Evolutionary conservation across 129 eudicot genomes (phyloP).

Genomic region (Lactuca saligna): DNA sequence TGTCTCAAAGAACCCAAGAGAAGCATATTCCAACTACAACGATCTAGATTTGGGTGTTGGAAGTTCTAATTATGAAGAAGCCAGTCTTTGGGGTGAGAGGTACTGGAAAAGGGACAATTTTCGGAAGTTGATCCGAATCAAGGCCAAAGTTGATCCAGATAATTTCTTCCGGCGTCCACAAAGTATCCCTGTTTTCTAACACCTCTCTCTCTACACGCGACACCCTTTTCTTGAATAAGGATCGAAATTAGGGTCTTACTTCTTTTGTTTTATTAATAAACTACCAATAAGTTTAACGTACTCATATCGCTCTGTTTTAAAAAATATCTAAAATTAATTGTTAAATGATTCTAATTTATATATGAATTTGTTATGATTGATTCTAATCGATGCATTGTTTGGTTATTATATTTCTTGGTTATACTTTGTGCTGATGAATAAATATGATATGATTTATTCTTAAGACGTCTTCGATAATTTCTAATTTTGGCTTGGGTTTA

Average conservation of each 20-base stretch:
- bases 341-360: too few relatives aligned
- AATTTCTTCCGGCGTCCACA: slow-evolving; percentile 23
- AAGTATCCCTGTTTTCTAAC: slow-evolving; percentile 18
- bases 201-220: background rate
- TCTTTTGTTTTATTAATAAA: too few relatives aligned
- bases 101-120: slow-evolving; percentile 23
- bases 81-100: slow-evolving; percentile 15
- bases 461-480: too few relatives aligned
- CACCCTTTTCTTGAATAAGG: too few relatives aligned
- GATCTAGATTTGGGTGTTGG: slow-evolving; percentile 24
- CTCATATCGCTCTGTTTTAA: background rate
- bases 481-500: too few relatives aligned
- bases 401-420: too few relatives aligned
- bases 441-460: too few relatives aligned
- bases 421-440: background rate
- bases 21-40: slow-evolving; percentile 19
- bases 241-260: background rate
- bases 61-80: slow-evolving; percentile 1
- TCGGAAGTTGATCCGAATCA: slow-evolving; percentile 12
- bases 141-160: slow-evolving; percentile 10
- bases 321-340: background rate
- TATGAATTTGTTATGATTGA: too few relatives aligned
- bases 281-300: background rate
- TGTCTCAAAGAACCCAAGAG: background rate
- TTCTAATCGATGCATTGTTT: too few relatives aligned